Conservation (phyloP, 495 filamentous ascomycete genomes). For the Podospora appendiculata region DNA sequence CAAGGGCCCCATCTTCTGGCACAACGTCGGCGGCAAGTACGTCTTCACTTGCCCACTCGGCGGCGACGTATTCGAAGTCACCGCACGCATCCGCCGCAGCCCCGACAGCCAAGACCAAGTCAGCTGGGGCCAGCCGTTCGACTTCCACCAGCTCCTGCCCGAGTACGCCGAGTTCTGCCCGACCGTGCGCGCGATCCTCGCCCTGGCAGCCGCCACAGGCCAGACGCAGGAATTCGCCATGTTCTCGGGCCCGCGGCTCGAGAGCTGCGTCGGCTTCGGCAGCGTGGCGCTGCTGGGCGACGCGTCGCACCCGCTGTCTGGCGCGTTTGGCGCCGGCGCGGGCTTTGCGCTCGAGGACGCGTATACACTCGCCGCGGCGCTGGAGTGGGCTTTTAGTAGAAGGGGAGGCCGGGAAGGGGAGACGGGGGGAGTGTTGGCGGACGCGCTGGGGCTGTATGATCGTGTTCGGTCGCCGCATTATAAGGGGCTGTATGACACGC, state of each 20-base stretch:
- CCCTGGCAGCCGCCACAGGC: not conserved
- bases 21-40: not conserved
- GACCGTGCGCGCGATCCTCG: not conserved
- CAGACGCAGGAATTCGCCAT: not conserved
- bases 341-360: not conserved
- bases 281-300: not conserved
- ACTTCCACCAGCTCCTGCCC: not conserved
- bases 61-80: not conserved
- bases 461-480: not conserved
- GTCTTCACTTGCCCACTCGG: not conserved
- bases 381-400: not conserved
- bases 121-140: not conserved
- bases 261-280: not conserved
- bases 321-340: not conserved
- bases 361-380: not conserved
- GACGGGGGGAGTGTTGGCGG: not conserved
- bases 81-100: constrained; percentile 1
- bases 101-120: not conserved
- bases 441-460: not conserved
- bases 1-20: not conserved
- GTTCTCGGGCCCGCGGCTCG: not conserved
- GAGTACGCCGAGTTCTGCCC: not conserved
- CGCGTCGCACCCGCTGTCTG: not conserved
- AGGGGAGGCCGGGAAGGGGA: not conserved
- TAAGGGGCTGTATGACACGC: not conserved